Conservation (phyloP, 2,329 filamentous ascomycete species). For the Tolypocladium amazonense region DNA sequence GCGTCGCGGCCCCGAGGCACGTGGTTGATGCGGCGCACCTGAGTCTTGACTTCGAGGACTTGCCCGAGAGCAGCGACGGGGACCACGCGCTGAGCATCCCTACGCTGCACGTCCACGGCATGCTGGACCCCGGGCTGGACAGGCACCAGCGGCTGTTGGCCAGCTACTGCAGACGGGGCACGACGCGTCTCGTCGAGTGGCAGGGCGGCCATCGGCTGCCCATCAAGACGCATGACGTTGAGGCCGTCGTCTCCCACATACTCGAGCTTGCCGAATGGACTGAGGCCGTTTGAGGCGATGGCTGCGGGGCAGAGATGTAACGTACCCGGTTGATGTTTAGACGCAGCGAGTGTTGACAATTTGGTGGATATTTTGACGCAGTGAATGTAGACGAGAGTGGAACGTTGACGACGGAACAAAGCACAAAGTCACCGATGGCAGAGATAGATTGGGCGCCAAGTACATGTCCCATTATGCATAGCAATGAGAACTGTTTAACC, state of each 20-base stretch:
- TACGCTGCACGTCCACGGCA: conserved; percentile 30
- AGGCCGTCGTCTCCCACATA: conserved; percentile 19
- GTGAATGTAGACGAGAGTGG: background rate
- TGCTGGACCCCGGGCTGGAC: conserved; percentile 51
- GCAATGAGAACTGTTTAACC: background rate
- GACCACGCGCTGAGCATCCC: conserved; percentile 19
- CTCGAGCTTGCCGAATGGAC: conserved; percentile 12
- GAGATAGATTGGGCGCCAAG: background rate
- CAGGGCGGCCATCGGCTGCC: conserved; percentile 62
- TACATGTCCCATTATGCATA: background rate
- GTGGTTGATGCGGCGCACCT: conserved; percentile 12
- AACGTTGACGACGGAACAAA: background rate
- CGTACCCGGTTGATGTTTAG: background rate
- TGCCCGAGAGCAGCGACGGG: conserved; percentile 37
- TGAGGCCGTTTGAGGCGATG: background rate
- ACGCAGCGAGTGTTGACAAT: background rate
- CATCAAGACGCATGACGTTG: conserved; percentile 56
- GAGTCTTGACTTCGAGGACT: conserved; percentile 14
- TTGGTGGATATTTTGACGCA: too few species aligned
- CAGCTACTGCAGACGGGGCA: conserved; percentile 47
- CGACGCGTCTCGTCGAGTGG: conserved; percentile 56
- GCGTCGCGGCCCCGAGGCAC: conserved; percentile 44
- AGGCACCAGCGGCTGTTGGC: conserved; percentile 37
- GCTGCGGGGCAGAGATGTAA: background rate
- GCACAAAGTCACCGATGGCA: background rate